These are phyloP conservation scores for Haplosporangium sp. DNA, from an alignment of 371 early-diverging fungal genomes.

Conservation along the genomic window DNA sequence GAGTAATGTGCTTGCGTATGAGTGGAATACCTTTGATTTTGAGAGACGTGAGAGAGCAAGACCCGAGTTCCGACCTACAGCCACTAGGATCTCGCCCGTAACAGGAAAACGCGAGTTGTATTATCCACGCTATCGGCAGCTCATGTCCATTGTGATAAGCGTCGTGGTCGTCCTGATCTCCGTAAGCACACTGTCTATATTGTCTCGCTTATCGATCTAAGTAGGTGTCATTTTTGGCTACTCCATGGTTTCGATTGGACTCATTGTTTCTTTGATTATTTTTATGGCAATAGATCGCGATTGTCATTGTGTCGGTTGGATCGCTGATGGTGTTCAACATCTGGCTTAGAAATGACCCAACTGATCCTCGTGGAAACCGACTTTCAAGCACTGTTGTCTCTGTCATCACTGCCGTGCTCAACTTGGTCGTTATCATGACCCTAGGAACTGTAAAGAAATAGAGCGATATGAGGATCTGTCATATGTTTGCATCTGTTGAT, in stretches of 20 bases:
- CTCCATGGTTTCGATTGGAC: not conserved
- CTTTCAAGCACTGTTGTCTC: slow-evolving; percentile 4
- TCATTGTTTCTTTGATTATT: not conserved
- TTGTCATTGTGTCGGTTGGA: slow-evolving; percentile 50
- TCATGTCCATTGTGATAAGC: slow-evolving; percentile 36
- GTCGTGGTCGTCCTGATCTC: slow-evolving; percentile 43
- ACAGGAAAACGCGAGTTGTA: slow-evolving; percentile 62
- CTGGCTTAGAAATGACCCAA: not conserved
- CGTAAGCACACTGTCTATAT: slow-evolving; percentile 15
- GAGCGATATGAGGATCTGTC: too few relatives aligned
- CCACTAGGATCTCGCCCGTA: slow-evolving; percentile 56
- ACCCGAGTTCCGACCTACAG: slow-evolving; percentile 62
- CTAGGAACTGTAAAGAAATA: slow-evolving; percentile 40
- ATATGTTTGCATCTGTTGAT: not conserved
- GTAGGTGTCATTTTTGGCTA: not conserved
- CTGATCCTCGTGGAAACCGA: too few relatives aligned
- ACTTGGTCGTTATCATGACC: slow-evolving; percentile 47
- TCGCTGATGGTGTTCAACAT: slow-evolving; percentile 32
- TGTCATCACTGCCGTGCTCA: slow-evolving; percentile 44
- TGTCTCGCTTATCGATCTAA: not conserved
- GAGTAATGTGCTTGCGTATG: slow-evolving; percentile 56
- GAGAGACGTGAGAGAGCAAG: slow-evolving; percentile 58
- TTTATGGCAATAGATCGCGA: slow-evolving; percentile 29
- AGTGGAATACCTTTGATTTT: slow-evolving; percentile 68
- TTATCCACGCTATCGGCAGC: slow-evolving; percentile 53